A percentile compares a stretch with the other conserved stretches of the same genome.
Evolutionary conservation across 1,139 yeast genomes (phyloP).

Genomic region (Eremothecium cymbalariae): DNA sequence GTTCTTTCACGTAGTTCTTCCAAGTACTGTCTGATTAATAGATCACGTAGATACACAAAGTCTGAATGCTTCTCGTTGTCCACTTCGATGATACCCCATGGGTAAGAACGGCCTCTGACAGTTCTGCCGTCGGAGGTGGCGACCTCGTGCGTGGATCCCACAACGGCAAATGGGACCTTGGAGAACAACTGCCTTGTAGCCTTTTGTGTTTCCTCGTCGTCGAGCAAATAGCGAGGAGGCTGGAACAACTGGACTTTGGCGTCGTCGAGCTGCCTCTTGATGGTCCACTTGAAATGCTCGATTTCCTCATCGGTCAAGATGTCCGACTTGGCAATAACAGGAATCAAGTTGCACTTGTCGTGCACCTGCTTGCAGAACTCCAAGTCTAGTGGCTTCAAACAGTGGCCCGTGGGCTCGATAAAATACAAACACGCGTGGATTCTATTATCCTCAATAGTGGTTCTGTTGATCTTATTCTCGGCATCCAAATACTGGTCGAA

Average conservation of each 20-base stretch:
- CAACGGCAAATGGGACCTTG: conserved; percentile 85
- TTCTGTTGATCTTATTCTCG: conserved; percentile 79
- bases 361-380: conserved; percentile 83
- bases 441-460: conserved; percentile 64
- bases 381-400: conserved; percentile 81
- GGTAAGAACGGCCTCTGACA: conserved; percentile 90
- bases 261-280: conserved; percentile 64
- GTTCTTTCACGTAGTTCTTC: conserved; percentile 93
- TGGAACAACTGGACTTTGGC: conserved; percentile 73
- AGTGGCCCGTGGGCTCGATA: conserved; percentile 93
- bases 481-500: conserved; percentile 84
- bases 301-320: conserved; percentile 87
- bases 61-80: conserved; percentile 94
- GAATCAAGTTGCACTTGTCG: conserved; percentile 87
- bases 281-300: conserved; percentile 59
- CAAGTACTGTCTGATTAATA: conserved; percentile 81
- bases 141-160: conserved; percentile 79
- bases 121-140: conserved; percentile 65
- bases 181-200: conserved; percentile 61
- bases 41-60: conserved; percentile 81
- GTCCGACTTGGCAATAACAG: conserved; percentile 92
- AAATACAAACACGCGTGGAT: conserved; percentile 84
- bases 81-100: conserved; percentile 97
- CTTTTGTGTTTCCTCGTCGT: conserved; percentile 72
- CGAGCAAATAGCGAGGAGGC: conserved; percentile 73